Evolutionary conservation across 306 rosid genomes (phyloP), one percentile per base, ranked within the genome.

Genomic region (Quercus dentata): DNA sequence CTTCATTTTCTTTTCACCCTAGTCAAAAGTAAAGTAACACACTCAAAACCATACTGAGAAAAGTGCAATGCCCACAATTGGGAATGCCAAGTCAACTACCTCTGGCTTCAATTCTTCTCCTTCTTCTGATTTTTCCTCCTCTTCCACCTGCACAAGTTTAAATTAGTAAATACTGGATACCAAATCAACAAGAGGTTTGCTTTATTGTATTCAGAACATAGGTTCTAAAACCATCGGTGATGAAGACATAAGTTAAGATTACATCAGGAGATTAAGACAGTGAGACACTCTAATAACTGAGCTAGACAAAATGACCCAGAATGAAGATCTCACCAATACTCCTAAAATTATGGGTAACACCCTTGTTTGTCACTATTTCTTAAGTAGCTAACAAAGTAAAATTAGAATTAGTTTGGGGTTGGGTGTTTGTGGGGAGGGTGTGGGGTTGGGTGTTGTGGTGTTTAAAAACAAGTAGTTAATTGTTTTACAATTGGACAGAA

Each of bases 81-180:
- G 11, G 68, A 81, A 83, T 71, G 33, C 25, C 27, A 46, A 15
- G 76, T 41, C 15, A 31, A 35, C 63, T 86, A 96, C 98, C 94
- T 96, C 97, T 85, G 83, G 87, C 75, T 83, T 79, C 20, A 89
- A 85, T 84, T 90, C 98, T 88, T 90, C 98, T 61, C 98, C 98
- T 89, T 96, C 97, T 83, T 96, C 91, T 41, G 88, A 93, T 83
- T 89, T 93, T 85, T 92, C 99, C 87, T 90, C 99, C 90, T 96
- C 99, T 90, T 96, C 99, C 44, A 96, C 98, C 99, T 96, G 89
- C 10, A 74, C 80, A 78, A 64, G 71, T 35, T 71, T 74, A 80
- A 81, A 27, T 75, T 75, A 12, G 63, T 75, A 67, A 79, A 13
- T 12, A 75, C 71, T 19, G 9, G 72, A 8, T 5, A 56, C 31